Evolutionary conservation across 768 basidiomycete species (phyloP).

Genomic region (Rhizopogon vulgaris): DNA sequence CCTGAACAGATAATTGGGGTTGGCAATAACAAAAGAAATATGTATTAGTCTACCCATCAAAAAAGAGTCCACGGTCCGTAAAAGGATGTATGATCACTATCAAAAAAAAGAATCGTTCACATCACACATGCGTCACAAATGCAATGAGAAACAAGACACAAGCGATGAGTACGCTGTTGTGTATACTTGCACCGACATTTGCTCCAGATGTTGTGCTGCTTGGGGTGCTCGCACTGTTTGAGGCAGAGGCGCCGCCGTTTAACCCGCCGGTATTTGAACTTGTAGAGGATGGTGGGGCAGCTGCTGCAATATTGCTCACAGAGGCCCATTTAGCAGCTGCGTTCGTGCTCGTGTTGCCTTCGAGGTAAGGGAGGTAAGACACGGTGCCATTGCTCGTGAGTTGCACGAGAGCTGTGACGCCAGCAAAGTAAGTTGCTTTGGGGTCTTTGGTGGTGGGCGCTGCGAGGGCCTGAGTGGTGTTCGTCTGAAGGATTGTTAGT

Average conservation of each 20-base stretch:
- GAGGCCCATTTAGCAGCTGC: constrained; percentile 42
- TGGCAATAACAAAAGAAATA: too few relatives aligned
- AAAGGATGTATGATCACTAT: neutral
- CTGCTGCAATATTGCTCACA: constrained; percentile 39
- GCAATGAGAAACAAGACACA: neutral
- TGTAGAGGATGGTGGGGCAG: constrained; percentile 30
- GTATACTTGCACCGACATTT: neutral
- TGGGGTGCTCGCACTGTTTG: constrained; percentile 11
- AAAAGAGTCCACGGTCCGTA: neutral
- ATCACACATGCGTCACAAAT: neutral
- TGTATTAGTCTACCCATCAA: too few relatives aligned
- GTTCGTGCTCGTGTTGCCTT: constrained; percentile 38
- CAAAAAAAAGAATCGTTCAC: neutral
- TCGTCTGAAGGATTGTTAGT: constrained; percentile 34
- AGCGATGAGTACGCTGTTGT: neutral
- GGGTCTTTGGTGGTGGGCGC: constrained; percentile 59
- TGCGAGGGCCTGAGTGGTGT: constrained; percentile 55
- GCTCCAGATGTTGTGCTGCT: constrained; percentile 8
- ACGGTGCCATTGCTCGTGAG: constrained; percentile 56
- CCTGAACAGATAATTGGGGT: too few relatives aligned
- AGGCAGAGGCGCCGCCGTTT: constrained; percentile 12
- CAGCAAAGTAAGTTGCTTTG: constrained; percentile 57
- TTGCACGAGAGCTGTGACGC: constrained; percentile 57
- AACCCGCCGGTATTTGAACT: constrained; percentile 5
- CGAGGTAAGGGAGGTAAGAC: constrained; percentile 53